Conservation (phyloP, 768 basidiomycete genomes). For the Termitomyces sp. region DNA sequence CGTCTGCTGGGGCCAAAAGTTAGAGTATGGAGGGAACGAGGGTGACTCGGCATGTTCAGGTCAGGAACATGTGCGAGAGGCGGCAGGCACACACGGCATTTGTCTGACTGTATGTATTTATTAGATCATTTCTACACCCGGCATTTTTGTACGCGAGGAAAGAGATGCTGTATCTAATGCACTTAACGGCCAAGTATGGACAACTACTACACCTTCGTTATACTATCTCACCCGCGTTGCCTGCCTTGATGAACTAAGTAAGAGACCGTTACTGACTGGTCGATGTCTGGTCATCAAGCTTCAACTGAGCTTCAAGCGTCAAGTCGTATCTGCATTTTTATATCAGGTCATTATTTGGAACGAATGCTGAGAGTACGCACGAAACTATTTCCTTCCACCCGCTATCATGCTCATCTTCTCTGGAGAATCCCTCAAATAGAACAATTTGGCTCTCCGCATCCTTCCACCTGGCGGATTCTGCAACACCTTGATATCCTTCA, state of each 20-base stretch:
- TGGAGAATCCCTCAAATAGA: slow-evolving; percentile 76
- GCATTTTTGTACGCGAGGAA: not conserved
- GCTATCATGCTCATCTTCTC: slow-evolving; percentile 80
- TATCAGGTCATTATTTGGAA: not conserved
- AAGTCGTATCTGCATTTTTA: not conserved
- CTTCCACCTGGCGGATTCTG: slow-evolving; percentile 56
- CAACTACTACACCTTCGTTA: not conserved
- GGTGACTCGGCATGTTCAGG: slow-evolving; percentile 41
- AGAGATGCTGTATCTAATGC: not conserved
- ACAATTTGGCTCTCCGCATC: slow-evolving; percentile 76
- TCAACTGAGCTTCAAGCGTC: no score
- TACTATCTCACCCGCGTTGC: not conserved
- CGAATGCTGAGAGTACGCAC: slow-evolving; percentile 4
- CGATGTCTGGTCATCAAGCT: not conserved
- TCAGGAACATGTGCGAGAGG: slow-evolving; percentile 10
- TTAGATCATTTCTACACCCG: slow-evolving; percentile 13
- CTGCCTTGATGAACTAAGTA: not conserved
- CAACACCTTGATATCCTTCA: slow-evolving; percentile 84
- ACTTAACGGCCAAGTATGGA: not conserved
- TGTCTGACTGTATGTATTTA: slow-evolving; percentile 13
- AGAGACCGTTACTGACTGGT: not conserved
- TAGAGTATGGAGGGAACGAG: slow-evolving; percentile 54
- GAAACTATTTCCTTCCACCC: slow-evolving; percentile 32
- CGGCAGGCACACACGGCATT: slow-evolving; percentile 2
- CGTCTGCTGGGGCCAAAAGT: slow-evolving; percentile 41